These are phyloP conservation scores for Rhizopus arrhizus DNA, from an alignment of 371 early-diverging fungal species.

Conservation along the genomic window DNA sequence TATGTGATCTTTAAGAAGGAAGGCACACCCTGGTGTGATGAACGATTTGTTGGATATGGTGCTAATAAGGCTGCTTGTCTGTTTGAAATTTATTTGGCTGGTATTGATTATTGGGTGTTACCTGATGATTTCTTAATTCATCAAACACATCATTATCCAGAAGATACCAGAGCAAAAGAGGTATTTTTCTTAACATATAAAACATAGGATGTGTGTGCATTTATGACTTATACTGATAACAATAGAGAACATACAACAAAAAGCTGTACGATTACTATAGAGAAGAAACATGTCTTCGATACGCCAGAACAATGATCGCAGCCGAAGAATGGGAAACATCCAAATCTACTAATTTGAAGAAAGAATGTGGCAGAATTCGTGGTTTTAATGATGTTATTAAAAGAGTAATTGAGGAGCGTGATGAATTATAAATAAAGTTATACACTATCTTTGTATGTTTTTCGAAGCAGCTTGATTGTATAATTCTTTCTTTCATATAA, in stretches of 20 bases:
- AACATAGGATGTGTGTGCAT: background rate
- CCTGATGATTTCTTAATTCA: constrained; percentile 69
- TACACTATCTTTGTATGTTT: constrained; percentile 18
- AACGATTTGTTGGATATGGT: constrained; percentile 73
- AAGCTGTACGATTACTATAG: constrained; percentile 66
- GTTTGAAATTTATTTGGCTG: constrained; percentile 68
- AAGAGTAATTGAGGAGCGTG: background rate
- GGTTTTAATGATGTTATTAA: constrained; percentile 29
- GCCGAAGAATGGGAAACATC: constrained; percentile 27
- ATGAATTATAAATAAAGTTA: background rate
- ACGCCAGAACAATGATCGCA: constrained; percentile 23
- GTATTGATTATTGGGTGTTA: constrained; percentile 66
- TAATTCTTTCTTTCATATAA: constrained; percentile 32
- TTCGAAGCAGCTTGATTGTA: constrained; percentile 17
- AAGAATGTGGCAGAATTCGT: constrained; percentile 26
- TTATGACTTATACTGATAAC: background rate
- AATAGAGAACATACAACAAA: constrained; percentile 66
- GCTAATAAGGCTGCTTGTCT: constrained; percentile 73
- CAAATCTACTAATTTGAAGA: constrained; percentile 19
- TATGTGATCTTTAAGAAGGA: constrained; percentile 62
- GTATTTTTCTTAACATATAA: constrained; percentile 54
- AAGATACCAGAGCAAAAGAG: constrained; percentile 64
- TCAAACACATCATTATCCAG: constrained; percentile 68
- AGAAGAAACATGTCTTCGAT: constrained; percentile 62
- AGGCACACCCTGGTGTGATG: constrained; percentile 70